Evolutionary conservation across 2,329 filamentous ascomycete genomes (phyloP), one percentile per base, ranked within the genome.

Genomic region (Aquanectria penicillioides): DNA sequence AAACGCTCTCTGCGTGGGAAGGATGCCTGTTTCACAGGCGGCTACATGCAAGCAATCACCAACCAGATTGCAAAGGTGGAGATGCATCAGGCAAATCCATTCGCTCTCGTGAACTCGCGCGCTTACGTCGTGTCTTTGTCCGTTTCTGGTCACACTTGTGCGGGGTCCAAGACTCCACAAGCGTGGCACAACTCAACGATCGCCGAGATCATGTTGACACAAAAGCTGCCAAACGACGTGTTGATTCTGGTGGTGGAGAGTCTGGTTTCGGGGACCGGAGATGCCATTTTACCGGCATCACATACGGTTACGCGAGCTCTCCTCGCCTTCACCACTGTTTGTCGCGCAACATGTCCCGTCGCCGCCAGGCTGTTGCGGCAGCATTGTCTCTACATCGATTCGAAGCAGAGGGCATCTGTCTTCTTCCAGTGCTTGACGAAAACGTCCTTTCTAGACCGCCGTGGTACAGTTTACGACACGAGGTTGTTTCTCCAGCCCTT

Each of bases 331-430:
- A 68, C 51, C 5, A 53, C 28, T 7, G 61, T 61, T 4, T 68
- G 34, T 4, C 54, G 31, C 6, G 51, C 37, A 6, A 41, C 46
- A 2, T 26, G 58, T 11, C 29, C 46, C 1, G 22, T 23, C 7
- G 58, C 63, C 2, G 46, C 56, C 1, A 48, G 15, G 3, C 28
- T 66, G 2, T 28, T 66, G 2, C 63, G 48, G 51, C 44, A 37
- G 29, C 51, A 34, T 6, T 67, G 65, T 11, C 50, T 68, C 26
- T 37, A 47, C 13, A 50, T 67, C 9, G 44, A 68, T 7, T 57
- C 37, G 0, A 37, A 29, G 2, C 11, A 37, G 2, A 61, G 26
- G 9, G 48, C 55, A 53, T 15, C 40, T 10, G 13, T 13, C 7
- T 6, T 57, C 22, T 8, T 34, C 5, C 43, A 43, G 10, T 8